These are phyloP conservation scores for Neurospora africana DNA, from an alignment of 495 filamentous ascomycete species.

Conservation along the genomic window DNA sequence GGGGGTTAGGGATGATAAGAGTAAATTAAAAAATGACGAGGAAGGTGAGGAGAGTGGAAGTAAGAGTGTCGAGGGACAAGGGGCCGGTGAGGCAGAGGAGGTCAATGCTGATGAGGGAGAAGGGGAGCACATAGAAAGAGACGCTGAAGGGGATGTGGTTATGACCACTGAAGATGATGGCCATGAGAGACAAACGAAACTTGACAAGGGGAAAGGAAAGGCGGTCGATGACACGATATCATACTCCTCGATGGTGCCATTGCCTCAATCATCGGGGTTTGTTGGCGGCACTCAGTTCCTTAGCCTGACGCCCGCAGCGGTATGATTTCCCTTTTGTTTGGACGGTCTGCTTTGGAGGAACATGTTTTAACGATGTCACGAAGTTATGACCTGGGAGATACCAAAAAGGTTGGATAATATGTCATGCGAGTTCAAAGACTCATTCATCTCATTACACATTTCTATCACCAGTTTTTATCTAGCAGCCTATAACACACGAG, in stretches of 20 bases:
- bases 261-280: not conserved
- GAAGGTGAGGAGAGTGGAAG: not conserved
- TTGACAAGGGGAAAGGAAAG: slow-evolving; percentile 9
- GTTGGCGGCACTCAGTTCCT: not conserved
- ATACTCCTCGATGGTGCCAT: slow-evolving; percentile 5
- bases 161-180: slow-evolving; percentile 2
- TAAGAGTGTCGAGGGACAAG: not conserved
- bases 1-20: not conserved
- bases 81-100: not conserved
- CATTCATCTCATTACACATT: not conserved
- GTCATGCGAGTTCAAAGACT: not conserved
- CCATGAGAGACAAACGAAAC: not conserved
- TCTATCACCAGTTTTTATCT: not conserved
- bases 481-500: not conserved
- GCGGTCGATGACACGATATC: slow-evolving; percentile 7
- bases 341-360: not conserved
- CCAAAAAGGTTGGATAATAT: not conserved
- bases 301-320: not conserved
- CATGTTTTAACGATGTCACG: not conserved
- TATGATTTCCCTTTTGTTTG: not conserved
- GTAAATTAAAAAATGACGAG: not conserved
- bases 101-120: not conserved
- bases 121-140: not conserved
- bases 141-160: slow-evolving; percentile 9
- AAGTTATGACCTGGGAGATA: slow-evolving; percentile 1